Base-by-base conservation (phyloP, 1,139 yeast species). In the Yamadazyma jaroonii region DNA sequence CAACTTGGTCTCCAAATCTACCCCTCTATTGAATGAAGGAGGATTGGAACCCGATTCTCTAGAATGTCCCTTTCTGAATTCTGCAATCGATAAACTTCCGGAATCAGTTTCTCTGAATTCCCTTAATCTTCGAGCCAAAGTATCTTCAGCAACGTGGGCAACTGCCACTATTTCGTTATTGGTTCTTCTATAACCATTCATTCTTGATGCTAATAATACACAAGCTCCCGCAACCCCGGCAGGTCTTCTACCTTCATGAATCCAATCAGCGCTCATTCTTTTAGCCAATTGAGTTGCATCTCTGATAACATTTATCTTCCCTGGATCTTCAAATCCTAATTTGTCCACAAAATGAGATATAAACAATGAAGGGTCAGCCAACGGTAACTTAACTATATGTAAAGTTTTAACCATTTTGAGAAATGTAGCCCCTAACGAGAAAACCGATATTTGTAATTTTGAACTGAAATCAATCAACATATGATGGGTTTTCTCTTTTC, bases 151-250 rank as follows among this genome's bases (percentile, higher is more conserved):
- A 23, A 94, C 92, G 59, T 88, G 96, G 1, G 98, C 94, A 17
- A 92, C 92, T 0, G 95, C 94, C 15, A 92, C 97, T 39, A 94
- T 84, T 56, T 94, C 97, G 1, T 92, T 79, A 60, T 92, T 96
- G 4, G 95, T 84, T 53, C 97, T 73, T 52, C 96, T 75, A 57
- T 86, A 81, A 54, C 90, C 90, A 61, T 92, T 92, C 97, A 92
- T 92, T 61, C 98, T 75, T 3, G 97, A 92, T 0, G 99, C 98
- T 37, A 92, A 64, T 35, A 94, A 61, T 2, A 92, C 74, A 61
- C 97, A 89, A 0, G 98, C 98, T 22, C 98, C 99, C 0, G 98
- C 98, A 36, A 92, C 79, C 53, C 99, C 98, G 0, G 98, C 97
- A 0, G 98, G 98, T 44, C 98, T 74, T 56, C 99, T 77, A 25